Conservation (phyloP, 2,329 filamentous ascomycete genomes). For the Nannizzia gypsea region DNA sequence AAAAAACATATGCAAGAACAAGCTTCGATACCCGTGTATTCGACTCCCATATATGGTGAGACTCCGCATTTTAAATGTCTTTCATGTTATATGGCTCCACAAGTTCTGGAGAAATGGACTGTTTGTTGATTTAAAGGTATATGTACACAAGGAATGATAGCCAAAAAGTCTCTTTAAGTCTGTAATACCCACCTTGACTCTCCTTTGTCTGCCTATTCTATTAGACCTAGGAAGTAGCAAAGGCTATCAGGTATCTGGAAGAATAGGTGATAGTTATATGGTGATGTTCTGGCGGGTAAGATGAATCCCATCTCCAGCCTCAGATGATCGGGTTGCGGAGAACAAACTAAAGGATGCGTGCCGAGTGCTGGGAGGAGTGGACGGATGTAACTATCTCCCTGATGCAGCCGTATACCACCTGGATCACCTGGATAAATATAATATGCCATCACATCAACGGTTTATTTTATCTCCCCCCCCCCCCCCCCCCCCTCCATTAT, state of each 20-base stretch:
- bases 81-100: constrained; percentile 40
- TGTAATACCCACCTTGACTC: constrained; percentile 50
- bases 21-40: constrained; percentile 40
- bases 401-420: too few species aligned
- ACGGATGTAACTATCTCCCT: too few species aligned
- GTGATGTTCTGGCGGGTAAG: constrained; percentile 42
- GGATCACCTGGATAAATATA: too few species aligned
- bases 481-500: too few species aligned
- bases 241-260: constrained; percentile 36
- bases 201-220: constrained; percentile 37
- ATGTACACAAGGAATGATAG: neutral
- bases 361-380: constrained; percentile 40
- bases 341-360: constrained; percentile 45
- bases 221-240: constrained; percentile 40
- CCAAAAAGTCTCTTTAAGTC: constrained; percentile 18
- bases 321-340: constrained; percentile 38
- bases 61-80: constrained; percentile 22
- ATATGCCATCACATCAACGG: neutral
- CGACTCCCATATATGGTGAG: constrained; percentile 36
- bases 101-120: constrained; percentile 43
- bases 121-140: constrained; percentile 38
- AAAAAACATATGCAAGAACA: constrained; percentile 36
- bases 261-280: constrained; percentile 25
- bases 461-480: neutral
- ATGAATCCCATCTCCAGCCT: constrained; percentile 48